A percentile compares a stretch with the other conserved stretches of the same genome.
phyloP scores from a whole-genome alignment of 2,329 filamentous ascomycete species.

The Pseudocercospora fuligena region DNA sequence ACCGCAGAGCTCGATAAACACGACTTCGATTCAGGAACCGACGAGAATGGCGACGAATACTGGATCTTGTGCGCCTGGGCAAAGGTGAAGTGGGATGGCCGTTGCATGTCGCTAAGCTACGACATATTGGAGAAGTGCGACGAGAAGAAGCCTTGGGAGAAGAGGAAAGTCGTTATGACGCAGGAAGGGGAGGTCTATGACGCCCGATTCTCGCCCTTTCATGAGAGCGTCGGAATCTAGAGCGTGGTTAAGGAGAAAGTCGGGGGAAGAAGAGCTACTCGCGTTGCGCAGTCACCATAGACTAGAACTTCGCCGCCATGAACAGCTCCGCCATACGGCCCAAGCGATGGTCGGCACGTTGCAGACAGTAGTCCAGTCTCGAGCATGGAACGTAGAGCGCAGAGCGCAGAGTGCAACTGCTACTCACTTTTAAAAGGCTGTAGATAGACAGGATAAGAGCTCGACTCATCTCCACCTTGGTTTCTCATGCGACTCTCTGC shows the following conservation, averaged over 20 bases:
- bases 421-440: background rate
- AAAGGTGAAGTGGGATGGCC: background rate
- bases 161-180: background rate
- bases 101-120: background rate
- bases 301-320: no score
- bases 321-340: no score
- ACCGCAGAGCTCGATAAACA: background rate
- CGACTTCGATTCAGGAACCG: background rate
- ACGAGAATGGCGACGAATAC: background rate
- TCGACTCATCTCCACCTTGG: background rate
- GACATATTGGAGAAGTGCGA: background rate
- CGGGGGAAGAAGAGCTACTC: no score
- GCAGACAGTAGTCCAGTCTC: no score
- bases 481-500: no score
- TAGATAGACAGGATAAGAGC: background rate
- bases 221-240: background rate
- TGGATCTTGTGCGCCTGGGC: background rate
- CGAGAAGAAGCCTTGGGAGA: background rate
- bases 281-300: no score
- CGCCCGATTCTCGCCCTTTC: background rate
- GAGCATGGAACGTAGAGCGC: no score
- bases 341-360: no score
- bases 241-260: no score
- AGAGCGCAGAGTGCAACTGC: no score
- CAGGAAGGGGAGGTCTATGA: background rate